A percentile compares a stretch with the other conserved stretches of the same genome.
Evolutionary conservation across 768 basidiomycete species (phyloP).

Genomic region (Ramaria sp.): DNA sequence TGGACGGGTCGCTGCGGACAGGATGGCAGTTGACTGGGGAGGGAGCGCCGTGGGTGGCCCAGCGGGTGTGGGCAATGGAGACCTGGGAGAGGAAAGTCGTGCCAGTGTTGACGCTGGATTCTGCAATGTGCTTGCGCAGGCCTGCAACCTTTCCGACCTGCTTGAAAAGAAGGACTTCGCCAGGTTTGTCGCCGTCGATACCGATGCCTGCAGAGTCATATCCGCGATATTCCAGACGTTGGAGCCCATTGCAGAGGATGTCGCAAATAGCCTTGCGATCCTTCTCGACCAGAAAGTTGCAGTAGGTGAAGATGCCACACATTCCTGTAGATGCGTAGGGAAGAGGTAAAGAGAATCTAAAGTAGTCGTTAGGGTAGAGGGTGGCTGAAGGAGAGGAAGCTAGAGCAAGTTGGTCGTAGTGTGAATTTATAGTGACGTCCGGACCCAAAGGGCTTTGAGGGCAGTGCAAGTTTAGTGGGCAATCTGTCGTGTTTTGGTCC

Average conservation of each 20-base stretch:
- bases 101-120: conserved; percentile 56
- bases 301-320: conserved; percentile 97
- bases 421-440: background rate
- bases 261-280: conserved; percentile 87
- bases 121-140: conserved; percentile 80
- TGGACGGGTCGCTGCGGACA: conserved; percentile 65
- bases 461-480: too few species aligned
- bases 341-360: background rate
- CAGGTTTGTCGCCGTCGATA: conserved; percentile 83
- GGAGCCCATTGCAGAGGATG: conserved; percentile 80
- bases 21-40: conserved; percentile 91
- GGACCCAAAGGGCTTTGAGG: too few species aligned
- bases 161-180: conserved; percentile 80
- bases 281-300: conserved; percentile 93
- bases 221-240: conserved; percentile 94
- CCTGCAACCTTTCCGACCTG: conserved; percentile 96
- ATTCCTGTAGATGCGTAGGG: conserved; percentile 24
- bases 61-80: conserved; percentile 97
- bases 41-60: conserved; percentile 96
- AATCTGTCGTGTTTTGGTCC: too few species aligned
- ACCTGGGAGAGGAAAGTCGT: conserved; percentile 81
- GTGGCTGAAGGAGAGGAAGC: background rate
- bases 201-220: conserved; percentile 92
- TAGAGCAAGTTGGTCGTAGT: background rate
- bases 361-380: background rate